Evolutionary conservation across 2,329 filamentous ascomycete genomes (phyloP), one percentile per base, ranked within the genome.

Genomic region (Nothophaeocryptopus gaeumannii): DNA sequence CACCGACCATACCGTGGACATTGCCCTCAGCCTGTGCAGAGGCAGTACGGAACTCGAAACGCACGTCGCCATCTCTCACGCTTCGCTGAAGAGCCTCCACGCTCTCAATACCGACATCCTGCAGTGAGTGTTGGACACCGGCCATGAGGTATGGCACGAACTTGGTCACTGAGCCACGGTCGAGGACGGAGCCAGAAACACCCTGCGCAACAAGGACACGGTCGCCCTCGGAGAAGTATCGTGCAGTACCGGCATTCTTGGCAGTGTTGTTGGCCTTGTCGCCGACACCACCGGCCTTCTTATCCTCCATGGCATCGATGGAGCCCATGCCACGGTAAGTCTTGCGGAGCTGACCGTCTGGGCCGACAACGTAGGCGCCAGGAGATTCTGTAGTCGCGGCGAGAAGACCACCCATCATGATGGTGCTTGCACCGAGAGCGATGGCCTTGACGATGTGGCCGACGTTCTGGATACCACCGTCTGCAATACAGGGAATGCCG

Each of bases 261-360:
- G 93, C 93, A 51, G 93, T 95, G 70, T 97, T 99, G 70, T 75
- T 78, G n/a, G 78, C 76, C 70, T 84, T 83, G 63, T 76, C 74
- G 72, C 90, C 82, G 71, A 83, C 87, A 5, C 59, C 85, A 86
- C 88, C 89, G 9, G 91, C 90, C 80, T 96, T 96, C 83, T 93
- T 96, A 76, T 97, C 92, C 76, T 97, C 91, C 93, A 99, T 99
- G 61, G 93, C 93, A 66, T 96, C 93, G 69, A 99, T 99, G 73
- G 86, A 91, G 61, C 93, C 93, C 93, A 99, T 99, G 53, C 93
- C 93, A 73, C 93, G 88, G 80, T 99, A 99, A 35, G 93, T 91
- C 81, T 99, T 99, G 73, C 99, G 92, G 47, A 99, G 85, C 80
- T 97, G 95, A 59, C 93, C 93, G 74, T 97, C 92, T 54, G 88